phyloP scores from a whole-genome alignment of 2,329 filamentous ascomycete genomes.

The Fusarium duplospermum region DNA sequence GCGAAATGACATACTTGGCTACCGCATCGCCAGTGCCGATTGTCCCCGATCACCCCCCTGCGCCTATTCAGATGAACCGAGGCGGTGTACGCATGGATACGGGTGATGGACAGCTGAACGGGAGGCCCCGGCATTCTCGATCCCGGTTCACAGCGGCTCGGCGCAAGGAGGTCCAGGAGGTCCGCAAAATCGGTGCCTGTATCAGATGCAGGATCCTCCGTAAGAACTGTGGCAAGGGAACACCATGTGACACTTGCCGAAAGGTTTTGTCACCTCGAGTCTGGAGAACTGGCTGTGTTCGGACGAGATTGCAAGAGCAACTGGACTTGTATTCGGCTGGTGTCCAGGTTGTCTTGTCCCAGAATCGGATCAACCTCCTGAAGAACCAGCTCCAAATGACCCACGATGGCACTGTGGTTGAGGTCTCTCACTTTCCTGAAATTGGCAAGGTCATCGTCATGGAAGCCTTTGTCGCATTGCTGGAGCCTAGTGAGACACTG shows the following conservation, averaged over 20 bases:
- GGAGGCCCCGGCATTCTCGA: slow-evolving; percentile 64
- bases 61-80: slow-evolving; percentile 50
- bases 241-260: slow-evolving; percentile 71
- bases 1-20: slow-evolving; percentile 63
- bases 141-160: slow-evolving; percentile 68
- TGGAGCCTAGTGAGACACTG: slow-evolving; percentile 52
- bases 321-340: slow-evolving; percentile 73
- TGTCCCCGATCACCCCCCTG: slow-evolving; percentile 45
- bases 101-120: slow-evolving; percentile 55
- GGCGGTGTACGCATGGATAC: slow-evolving; percentile 68
- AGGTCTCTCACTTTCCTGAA: slow-evolving; percentile 70
- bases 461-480: slow-evolving; percentile 47
- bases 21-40: slow-evolving; percentile 49
- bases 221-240: slow-evolving; percentile 74
- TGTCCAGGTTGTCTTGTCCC: slow-evolving; percentile 71
- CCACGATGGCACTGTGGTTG: slow-evolving; percentile 62
- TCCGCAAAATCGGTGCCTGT: slow-evolving; percentile 73
- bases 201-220: slow-evolving; percentile 74
- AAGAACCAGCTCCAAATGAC: slow-evolving; percentile 63
- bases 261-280: slow-evolving; percentile 72
- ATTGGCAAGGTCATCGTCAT: slow-evolving; percentile 58
- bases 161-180: slow-evolving; percentile 73
- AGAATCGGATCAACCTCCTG: slow-evolving; percentile 67
- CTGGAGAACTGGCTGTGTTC: slow-evolving; percentile 73
- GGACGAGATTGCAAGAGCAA: slow-evolving; percentile 71